A percentile compares a stretch with the other conserved stretches of the same genome.
phyloP scores from a whole-genome alignment of 139 green algal species.

The Penium margaritaceum region DNA sequence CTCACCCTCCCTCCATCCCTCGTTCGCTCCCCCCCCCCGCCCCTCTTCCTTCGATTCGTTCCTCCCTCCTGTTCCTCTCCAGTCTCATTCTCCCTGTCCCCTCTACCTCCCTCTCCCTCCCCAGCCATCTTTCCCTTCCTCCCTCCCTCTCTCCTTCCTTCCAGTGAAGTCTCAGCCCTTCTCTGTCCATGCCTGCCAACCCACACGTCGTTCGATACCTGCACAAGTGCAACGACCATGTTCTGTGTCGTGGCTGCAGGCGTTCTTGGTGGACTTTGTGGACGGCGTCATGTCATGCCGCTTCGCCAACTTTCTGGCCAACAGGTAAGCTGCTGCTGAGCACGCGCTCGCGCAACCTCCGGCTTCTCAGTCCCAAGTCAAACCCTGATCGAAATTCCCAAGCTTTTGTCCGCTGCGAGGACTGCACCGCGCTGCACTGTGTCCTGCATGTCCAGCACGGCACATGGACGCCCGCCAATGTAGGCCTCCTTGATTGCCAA shows the following conservation, averaged over 20 bases:
- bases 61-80: background rate
- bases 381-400: too few species aligned
- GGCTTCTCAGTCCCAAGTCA: too few species aligned
- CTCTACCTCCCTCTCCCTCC: background rate
- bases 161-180: background rate
- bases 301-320: conserved; percentile 32
- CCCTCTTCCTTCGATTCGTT: background rate
- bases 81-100: background rate
- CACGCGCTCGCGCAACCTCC: background rate
- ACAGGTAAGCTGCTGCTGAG: conserved; percentile 21
- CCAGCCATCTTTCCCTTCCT: background rate
- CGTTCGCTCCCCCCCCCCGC: background rate
- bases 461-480: background rate
- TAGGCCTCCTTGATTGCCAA: too few species aligned
- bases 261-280: conserved; percentile 31
- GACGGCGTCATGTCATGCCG: conserved; percentile 19
- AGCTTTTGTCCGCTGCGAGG: too few species aligned
- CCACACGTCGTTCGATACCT: background rate
- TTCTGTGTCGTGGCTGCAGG: conserved; percentile 8
- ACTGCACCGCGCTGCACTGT: background rate
- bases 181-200: background rate
- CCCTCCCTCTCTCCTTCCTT: background rate
- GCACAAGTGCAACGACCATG: too few species aligned
- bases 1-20: background rate
- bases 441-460: background rate